These are phyloP conservation scores for Evernia prunastri DNA, from an alignment of 495 filamentous ascomycete species.

Conservation along the genomic window DNA sequence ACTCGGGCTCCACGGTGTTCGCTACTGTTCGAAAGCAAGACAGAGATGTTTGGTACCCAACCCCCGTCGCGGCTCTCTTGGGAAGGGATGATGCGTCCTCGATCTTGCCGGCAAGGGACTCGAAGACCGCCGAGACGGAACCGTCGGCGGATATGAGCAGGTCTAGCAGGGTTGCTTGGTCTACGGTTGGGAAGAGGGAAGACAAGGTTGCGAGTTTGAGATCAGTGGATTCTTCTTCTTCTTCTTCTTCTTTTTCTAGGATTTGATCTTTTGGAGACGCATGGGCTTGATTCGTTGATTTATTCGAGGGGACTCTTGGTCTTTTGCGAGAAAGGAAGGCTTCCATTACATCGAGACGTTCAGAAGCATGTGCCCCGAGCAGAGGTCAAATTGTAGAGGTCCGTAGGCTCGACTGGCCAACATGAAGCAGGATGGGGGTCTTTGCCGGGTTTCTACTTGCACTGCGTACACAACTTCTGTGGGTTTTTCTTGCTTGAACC, in stretches of 20 bases:
- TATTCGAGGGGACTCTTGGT: slow-evolving; percentile 32
- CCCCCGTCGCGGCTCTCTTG: slow-evolving; percentile 33
- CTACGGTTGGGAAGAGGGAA: slow-evolving; percentile 61
- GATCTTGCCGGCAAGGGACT: slow-evolving; percentile 41
- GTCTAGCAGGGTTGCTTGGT: slow-evolving; percentile 66
- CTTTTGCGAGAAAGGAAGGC: slow-evolving; percentile 50
- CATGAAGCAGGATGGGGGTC: too few relatives aligned
- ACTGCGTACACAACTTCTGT: too few relatives aligned
- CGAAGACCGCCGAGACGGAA: slow-evolving; percentile 57
- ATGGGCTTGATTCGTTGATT: background rate
- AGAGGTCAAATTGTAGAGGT: too few relatives aligned
- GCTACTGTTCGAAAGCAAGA: slow-evolving; percentile 22
- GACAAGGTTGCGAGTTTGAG: slow-evolving; percentile 76
- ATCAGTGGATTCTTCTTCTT: slow-evolving; percentile 73
- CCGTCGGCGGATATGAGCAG: slow-evolving; percentile 70
- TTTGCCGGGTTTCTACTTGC: too few relatives aligned
- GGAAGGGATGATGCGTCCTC: slow-evolving; percentile 24
- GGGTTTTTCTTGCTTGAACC: background rate
- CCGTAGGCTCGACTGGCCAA: too few relatives aligned
- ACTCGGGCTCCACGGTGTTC: background rate
- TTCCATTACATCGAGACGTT: slow-evolving; percentile 43
- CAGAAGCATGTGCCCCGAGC: background rate
- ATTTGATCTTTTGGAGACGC: background rate
- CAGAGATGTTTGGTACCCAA: slow-evolving; percentile 54
- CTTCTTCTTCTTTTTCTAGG: slow-evolving; percentile 21